Evolutionary conservation across 139 green algal species (phyloP).

Genomic region (Micractinium sp.): DNA sequence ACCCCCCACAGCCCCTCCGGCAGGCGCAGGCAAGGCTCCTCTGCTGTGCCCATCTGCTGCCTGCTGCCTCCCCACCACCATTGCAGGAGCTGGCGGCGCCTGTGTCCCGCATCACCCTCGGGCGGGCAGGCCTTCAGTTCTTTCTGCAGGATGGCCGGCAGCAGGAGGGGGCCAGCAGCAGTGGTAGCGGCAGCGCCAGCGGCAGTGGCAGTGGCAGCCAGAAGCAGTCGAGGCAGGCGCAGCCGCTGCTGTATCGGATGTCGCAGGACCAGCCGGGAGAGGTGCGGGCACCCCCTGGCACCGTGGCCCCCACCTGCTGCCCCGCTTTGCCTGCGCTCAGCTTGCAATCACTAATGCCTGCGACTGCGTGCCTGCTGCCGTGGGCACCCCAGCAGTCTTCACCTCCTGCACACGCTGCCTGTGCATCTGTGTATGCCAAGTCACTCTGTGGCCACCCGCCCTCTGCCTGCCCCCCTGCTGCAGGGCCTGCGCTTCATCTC

Average conservation of each 20-base stretch:
- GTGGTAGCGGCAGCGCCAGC: background rate
- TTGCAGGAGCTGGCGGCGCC: conserved; percentile 29
- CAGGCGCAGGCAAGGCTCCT: background rate
- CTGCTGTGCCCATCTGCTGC: background rate
- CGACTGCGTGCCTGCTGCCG: no score
- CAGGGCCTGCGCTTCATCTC: conserved; percentile 65
- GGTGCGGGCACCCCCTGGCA: background rate
- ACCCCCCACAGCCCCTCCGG: no score
- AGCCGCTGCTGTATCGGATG: conserved; percentile 2
- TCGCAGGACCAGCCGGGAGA: background rate
- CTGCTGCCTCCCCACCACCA: no score
- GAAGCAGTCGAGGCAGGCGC: background rate
- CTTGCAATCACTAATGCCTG: no score
- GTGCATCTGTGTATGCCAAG: no score
- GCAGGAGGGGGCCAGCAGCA: background rate
- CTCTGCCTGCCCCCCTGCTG: background rate
- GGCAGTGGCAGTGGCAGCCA: background rate
- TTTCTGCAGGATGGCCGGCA: conserved; percentile 52
- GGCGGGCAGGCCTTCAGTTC: conserved; percentile 53
- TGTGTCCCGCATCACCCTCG: conserved; percentile 27
- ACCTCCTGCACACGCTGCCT: no score
- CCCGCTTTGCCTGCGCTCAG: no score
- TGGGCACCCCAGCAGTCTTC: no score
- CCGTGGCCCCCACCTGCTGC: background rate
- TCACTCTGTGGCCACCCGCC: background rate